phyloP scores from a whole-genome alignment of 768 basidiomycete species.

The Megacollybia marginata region DNA sequence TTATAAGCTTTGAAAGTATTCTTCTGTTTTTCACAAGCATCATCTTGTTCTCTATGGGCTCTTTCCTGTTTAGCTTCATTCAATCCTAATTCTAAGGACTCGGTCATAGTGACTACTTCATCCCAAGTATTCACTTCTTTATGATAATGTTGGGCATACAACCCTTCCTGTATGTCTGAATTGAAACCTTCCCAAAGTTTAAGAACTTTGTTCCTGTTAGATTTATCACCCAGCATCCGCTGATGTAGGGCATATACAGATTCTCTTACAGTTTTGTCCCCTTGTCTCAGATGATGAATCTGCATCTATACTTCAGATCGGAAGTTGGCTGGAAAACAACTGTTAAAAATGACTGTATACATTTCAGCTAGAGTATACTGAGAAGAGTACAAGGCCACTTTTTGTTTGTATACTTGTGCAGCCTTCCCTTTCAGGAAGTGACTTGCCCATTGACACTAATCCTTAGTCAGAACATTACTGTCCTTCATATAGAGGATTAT shows the following conservation, averaged over 20 bases:
- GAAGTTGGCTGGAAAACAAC: too few relatives aligned
- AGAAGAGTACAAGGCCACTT: background rate
- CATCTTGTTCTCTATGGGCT: background rate
- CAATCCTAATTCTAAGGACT: conserved; percentile 23
- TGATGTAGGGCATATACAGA: conserved; percentile 27
- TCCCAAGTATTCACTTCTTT: conserved; percentile 17
- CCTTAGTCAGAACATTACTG: too few relatives aligned
- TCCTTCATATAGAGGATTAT: too few relatives aligned
- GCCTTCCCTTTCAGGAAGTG: background rate
- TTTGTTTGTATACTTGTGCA: background rate
- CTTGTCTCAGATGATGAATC: too few relatives aligned
- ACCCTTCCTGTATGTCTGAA: conserved; percentile 19
- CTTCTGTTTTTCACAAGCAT: background rate
- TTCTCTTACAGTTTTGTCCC: conserved; percentile 14
- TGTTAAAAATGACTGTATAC: background rate
- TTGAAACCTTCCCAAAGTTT: too few relatives aligned
- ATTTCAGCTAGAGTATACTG: background rate
- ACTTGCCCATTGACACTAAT: too few relatives aligned
- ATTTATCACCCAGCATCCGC: conserved; percentile 22
- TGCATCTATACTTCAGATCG: too few relatives aligned
- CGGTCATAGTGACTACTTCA: conserved; percentile 18
- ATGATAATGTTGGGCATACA: conserved; percentile 22
- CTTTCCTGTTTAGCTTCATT: conserved; percentile 2
- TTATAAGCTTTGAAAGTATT: too few relatives aligned
- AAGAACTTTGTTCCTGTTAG: conserved; percentile 19